phyloP scores from a whole-genome alignment of 495 filamentous ascomycete species.

The Mycothermus thermophilus region DNA sequence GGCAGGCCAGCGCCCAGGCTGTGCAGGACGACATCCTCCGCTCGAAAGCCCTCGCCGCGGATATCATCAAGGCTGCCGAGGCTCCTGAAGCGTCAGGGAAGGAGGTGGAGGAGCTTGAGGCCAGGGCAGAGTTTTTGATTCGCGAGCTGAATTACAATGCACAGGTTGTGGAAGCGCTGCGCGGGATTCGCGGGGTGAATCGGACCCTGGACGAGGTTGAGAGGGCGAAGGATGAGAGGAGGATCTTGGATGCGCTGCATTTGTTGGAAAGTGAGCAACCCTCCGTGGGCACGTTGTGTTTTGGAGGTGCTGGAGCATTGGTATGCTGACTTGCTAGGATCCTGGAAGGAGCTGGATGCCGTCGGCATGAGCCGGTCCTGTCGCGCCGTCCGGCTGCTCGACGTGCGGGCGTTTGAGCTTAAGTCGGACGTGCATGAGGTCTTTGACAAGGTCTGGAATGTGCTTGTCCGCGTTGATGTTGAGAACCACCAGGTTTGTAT shows the following conservation, averaged over 20 bases:
- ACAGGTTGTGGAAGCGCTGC: constrained; percentile 47
- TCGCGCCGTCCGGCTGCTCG: constrained; percentile 33
- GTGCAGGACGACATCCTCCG: constrained; percentile 70
- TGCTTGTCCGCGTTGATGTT: constrained; percentile 42
- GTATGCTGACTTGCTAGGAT: constrained; percentile 19
- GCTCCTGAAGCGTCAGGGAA: constrained; percentile 44
- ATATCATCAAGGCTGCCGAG: constrained; percentile 61
- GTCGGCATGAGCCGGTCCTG: constrained; percentile 33
- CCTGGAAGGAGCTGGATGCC: constrained; percentile 31
- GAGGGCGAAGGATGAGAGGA: constrained; percentile 29
- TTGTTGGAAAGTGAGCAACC: constrained; percentile 34
- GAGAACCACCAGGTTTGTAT: constrained; percentile 36
- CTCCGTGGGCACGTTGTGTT: too few relatives aligned
- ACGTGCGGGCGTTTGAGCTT: constrained; percentile 37
- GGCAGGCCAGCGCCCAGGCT: constrained; percentile 69
- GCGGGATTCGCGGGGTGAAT: constrained; percentile 42
- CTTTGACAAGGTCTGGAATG: constrained; percentile 41
- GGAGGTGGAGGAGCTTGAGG: constrained; percentile 48
- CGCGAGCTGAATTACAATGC: constrained; percentile 67
- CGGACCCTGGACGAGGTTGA: constrained; percentile 39
- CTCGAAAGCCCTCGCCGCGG: constrained; percentile 54
- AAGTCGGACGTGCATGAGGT: constrained; percentile 44
- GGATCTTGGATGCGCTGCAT: constrained; percentile 37
- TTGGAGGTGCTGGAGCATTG: too few relatives aligned
- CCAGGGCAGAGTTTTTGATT: constrained; percentile 55